Base-by-base conservation (phyloP, 768 basidiomycete genomes). In the Butyriboletus loyo region DNA sequence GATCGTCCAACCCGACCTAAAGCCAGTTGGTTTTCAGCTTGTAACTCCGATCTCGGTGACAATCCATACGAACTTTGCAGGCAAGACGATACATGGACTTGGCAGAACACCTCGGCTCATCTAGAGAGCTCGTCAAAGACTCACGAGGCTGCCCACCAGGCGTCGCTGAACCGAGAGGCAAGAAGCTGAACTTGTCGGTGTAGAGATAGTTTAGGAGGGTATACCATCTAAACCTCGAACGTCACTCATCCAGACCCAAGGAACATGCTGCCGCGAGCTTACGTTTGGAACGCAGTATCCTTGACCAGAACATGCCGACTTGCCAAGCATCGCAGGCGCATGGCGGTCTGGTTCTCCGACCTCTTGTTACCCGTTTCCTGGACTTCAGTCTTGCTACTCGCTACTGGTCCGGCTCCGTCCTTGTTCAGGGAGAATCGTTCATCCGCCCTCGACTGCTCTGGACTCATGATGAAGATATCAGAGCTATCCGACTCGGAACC, bases 51-150 rank as follows among this genome's bases (percentile, higher is more conserved):
- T 14, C 17, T n/a, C 19, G 13, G 5, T 2, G 35, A 17, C 14
- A 0, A 9, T 0, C 7, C 3, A 36, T 11, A 52, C 60, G 10
- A 45, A 72, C 75, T 65, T 76, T 75, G 42, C 57, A 56, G 0
- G 76, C 74, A 0, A 77, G 61, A 31, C 76, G 70, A 52, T 75
- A 77, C 71, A 77, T 77, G 0, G 76, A 77, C 49, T 77, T 77
- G 0, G 75, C 71, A 6, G 75, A 77, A 53, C 73, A 76, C 8
- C 30, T 49, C 3, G 53, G 48, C 15, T 31, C 36, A 19, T 62
- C 63, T 0, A 50, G n/a, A 15, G 48, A 25, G 38, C 38, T 52
- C 37, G 50, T 50, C 15, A 50, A 54, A 9, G 43, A 48, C 22
- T 42, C 24, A 3, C 14, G 41, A 25, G 36, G 28, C 42, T 52